These are phyloP conservation scores for Suhomyces canberraensis DNA, from an alignment of 805 yeast genomes.

Conservation along the genomic window DNA sequence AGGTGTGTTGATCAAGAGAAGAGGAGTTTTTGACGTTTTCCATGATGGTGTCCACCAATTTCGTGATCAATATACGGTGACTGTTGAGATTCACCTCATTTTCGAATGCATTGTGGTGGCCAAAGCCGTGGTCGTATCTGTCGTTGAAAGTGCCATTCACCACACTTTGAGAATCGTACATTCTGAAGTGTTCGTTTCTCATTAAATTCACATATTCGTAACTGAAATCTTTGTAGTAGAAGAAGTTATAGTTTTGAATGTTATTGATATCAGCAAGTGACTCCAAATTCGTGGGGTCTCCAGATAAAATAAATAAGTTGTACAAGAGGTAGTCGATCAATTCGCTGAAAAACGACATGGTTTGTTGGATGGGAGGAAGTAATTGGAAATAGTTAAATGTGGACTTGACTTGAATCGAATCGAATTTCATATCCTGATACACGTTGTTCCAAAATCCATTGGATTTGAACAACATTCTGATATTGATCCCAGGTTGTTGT, in stretches of 20 bases:
- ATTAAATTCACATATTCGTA: slow-evolving; percentile 8
- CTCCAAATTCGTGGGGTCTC: slow-evolving; percentile 7
- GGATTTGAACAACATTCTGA: slow-evolving; percentile 7
- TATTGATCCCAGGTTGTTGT: background rate
- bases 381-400: slow-evolving; percentile 8
- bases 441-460: slow-evolving; percentile 27
- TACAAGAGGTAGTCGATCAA: slow-evolving; percentile 21
- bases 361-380: slow-evolving; percentile 10
- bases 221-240: slow-evolving; percentile 21
- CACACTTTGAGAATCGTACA: background rate
- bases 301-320: slow-evolving; percentile 12
- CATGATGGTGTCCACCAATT: slow-evolving; percentile 13
- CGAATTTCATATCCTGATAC: slow-evolving; percentile 28
- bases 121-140: background rate
- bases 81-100: background rate
- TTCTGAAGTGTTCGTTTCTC: slow-evolving; percentile 3
- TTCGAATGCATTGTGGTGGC: background rate
- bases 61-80: slow-evolving; percentile 13
- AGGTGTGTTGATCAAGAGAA: slow-evolving; percentile 1
- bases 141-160: background rate
- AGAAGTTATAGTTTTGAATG: slow-evolving; percentile 12
- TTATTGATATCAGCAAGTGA: slow-evolving; percentile 4
- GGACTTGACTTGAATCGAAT: slow-evolving; percentile 9
- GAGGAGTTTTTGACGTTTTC: slow-evolving; percentile 16
- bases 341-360: slow-evolving; percentile 19